These are phyloP conservation scores for Tulasnella sp. DNA, from an alignment of 768 basidiomycete genomes.

Conservation along the genomic window DNA sequence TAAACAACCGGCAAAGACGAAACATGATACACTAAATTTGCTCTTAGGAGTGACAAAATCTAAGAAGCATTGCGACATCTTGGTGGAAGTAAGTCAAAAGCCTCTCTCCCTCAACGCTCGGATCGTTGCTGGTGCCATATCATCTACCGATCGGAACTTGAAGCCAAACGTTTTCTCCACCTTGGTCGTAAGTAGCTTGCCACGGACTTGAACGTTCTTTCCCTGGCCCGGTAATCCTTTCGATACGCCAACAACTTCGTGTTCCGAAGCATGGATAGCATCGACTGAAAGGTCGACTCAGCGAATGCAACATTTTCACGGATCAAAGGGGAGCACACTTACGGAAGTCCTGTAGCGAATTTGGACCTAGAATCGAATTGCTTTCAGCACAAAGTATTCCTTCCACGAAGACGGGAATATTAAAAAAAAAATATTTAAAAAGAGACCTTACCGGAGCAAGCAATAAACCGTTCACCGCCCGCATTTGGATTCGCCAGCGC, in stretches of 20 bases:
- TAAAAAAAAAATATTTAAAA: background rate
- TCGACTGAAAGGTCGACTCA: background rate
- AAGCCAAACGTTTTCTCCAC: constrained; percentile 12
- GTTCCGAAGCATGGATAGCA: background rate
- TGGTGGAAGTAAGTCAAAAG: too few relatives aligned
- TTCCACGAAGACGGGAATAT: background rate
- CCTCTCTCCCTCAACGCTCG: background rate
- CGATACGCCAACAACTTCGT: constrained; percentile 7
- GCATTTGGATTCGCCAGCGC: constrained; percentile 20
- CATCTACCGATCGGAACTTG: constrained; percentile 10
- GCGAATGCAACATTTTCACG: background rate
- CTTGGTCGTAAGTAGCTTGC: background rate
- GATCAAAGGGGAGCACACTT: background rate
- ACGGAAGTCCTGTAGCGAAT: constrained; percentile 14
- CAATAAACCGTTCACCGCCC: constrained; percentile 21
- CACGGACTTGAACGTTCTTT: background rate
- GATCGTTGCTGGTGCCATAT: constrained; percentile 5
- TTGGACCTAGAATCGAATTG: constrained; percentile 4
- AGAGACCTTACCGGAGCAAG: constrained; percentile 5
- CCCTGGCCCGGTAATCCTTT: constrained; percentile 13
- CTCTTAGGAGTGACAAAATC: too few relatives aligned
- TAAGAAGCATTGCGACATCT: too few relatives aligned
- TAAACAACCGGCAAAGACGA: too few relatives aligned
- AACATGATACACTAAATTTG: too few relatives aligned
- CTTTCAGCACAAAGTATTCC: background rate